Conservation (phyloP, 192 early-diverging fungal species). For the Umbelopsis isabellina region DNA sequence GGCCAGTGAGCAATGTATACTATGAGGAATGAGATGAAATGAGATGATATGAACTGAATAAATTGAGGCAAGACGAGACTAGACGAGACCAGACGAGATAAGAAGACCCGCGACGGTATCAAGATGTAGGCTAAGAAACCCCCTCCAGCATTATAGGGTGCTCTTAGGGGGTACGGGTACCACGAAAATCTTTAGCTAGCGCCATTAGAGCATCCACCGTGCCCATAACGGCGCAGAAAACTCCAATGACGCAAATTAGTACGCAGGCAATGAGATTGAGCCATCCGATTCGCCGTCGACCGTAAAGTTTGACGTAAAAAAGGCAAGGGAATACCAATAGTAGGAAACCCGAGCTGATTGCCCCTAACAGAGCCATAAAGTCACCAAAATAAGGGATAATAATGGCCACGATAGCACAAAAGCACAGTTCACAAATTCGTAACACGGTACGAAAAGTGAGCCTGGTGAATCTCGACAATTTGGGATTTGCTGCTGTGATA, state of each 20-base stretch:
- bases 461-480: constrained; percentile 37
- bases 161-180: not conserved
- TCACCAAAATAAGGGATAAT: constrained; percentile 77
- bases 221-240: constrained; percentile 64
- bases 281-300: constrained; percentile 27
- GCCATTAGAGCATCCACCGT: constrained; percentile 64
- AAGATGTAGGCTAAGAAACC: too few species aligned
- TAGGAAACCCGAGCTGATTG: constrained; percentile 67
- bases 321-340: constrained; percentile 82
- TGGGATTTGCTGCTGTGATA: constrained; percentile 54
- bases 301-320: constrained; percentile 74
- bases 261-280: constrained; percentile 48
- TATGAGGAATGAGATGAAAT: too few species aligned
- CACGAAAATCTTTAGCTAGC: constrained; percentile 32
- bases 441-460: constrained; percentile 51
- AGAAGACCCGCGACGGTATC: too few species aligned
- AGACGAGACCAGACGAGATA: too few species aligned
- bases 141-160: too few species aligned
- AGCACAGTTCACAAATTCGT: constrained; percentile 57
- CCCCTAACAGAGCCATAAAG: constrained; percentile 73
- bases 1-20: too few species aligned
- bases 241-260: constrained; percentile 59
- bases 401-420: constrained; percentile 60
- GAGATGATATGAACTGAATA: too few species aligned
- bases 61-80: too few species aligned